Percentiles rank a stretch among this genome's conserved stretches.
These are phyloP conservation scores for Protoeuglena noctilucae DNA, from an alignment of 139 green algal species.

Conservation along the genomic window DNA sequence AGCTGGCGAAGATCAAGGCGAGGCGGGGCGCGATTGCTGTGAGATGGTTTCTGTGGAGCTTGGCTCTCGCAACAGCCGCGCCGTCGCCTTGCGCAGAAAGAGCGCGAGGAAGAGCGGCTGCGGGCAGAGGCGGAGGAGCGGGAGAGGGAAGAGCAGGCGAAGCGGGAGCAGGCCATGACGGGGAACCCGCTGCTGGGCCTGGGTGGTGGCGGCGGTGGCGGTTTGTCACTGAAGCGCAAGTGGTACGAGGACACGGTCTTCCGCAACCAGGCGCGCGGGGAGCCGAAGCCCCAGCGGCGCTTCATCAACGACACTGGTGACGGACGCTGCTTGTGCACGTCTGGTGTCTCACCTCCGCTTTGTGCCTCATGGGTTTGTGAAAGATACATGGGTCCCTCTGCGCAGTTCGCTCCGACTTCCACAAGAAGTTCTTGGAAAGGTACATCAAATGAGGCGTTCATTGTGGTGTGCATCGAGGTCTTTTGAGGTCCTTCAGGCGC, in stretches of 20 bases:
- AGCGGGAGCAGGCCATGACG: constrained; percentile 46
- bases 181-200: constrained; percentile 82
- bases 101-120: constrained; percentile 53
- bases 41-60: no score
- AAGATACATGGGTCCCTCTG: no score
- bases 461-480: no score
- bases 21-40: no score
- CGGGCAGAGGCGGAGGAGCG: constrained; percentile 35
- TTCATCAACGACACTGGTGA: constrained; percentile 99
- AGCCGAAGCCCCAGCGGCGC: constrained; percentile 74
- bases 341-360: no score
- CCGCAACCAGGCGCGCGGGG: constrained; percentile 66
- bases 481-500: no score
- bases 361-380: no score
- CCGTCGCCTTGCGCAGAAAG: no score
- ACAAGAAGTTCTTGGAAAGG: constrained; percentile 77
- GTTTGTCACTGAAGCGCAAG: constrained; percentile 8
- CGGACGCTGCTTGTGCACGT: no score
- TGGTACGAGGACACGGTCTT: constrained; percentile 99
- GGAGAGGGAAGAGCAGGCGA: constrained; percentile 25
- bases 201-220: constrained; percentile 9
- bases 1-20: constrained; percentile 92
- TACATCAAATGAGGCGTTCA: constrained; percentile 73
- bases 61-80: no score
- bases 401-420: constrained; percentile 96